Evolutionary conservation across 768 basidiomycete species (phyloP).

Genomic region (Rhizopogon rudus): DNA sequence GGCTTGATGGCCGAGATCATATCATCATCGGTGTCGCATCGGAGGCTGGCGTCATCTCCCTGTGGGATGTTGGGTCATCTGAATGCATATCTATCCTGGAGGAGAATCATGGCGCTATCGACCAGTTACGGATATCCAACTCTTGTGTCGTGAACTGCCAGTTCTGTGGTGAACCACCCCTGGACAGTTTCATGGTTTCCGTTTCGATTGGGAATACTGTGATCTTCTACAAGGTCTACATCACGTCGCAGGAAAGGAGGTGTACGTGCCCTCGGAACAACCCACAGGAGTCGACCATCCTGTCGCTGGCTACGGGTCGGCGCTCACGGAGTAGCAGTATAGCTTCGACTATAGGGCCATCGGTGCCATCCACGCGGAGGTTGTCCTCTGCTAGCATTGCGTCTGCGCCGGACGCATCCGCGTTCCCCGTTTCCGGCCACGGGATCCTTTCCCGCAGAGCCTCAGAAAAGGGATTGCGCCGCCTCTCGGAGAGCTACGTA

Average conservation of each 20-base stretch:
- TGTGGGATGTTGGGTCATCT: slow-evolving; percentile 70
- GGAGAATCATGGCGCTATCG: slow-evolving; percentile 53
- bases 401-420: slow-evolving; percentile 36
- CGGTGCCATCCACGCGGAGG: slow-evolving; percentile 42
- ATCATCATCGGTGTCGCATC: slow-evolving; percentile 60
- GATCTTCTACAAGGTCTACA: slow-evolving; percentile 58
- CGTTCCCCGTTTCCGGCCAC: slow-evolving; percentile 79
- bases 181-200: slow-evolving; percentile 60
- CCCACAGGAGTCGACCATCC: slow-evolving; percentile 39
- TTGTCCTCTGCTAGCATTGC: slow-evolving; percentile 37
- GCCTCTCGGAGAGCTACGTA: slow-evolving; percentile 40
- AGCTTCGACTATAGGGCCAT: slow-evolving; percentile 33
- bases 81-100: slow-evolving; percentile 62
- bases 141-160: slow-evolving; percentile 54
- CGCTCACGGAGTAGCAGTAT: slow-evolving; percentile 64
- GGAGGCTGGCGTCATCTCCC: slow-evolving; percentile 59
- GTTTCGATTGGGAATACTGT: slow-evolving; percentile 64
- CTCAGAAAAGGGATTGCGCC: slow-evolving; percentile 64
- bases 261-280: slow-evolving; percentile 61
- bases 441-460: slow-evolving; percentile 70
- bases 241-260: slow-evolving; percentile 51
- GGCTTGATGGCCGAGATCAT: slow-evolving; percentile 44
- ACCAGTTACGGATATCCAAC: slow-evolving; percentile 54
- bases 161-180: slow-evolving; percentile 63
- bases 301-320: slow-evolving; percentile 40